These are phyloP conservation scores for Russula griseocarnosa DNA, from an alignment of 768 basidiomycete genomes.

Conservation along the genomic window DNA sequence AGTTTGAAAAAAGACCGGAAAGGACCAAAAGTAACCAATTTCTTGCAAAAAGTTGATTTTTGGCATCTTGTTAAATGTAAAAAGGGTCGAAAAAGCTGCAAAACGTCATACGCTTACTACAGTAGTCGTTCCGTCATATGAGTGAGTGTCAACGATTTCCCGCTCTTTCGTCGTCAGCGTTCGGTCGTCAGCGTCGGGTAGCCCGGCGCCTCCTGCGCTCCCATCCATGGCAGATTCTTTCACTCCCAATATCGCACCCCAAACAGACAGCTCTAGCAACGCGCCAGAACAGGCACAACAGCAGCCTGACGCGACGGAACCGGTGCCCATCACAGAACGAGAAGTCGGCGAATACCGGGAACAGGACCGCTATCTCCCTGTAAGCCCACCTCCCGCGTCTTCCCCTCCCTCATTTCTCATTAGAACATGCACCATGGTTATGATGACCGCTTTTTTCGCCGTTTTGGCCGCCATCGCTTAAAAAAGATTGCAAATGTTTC, in stretches of 20 bases:
- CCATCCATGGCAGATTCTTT: conserved; percentile 25
- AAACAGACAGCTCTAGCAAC: conserved; percentile 21
- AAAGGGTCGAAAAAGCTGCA: no score
- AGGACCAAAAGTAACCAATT: no score
- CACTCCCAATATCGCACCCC: conserved; percentile 25
- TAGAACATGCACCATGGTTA: neutral
- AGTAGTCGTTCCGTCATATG: no score
- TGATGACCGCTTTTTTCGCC: neutral
- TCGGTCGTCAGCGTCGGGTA: conserved; percentile 6
- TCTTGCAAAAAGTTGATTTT: no score
- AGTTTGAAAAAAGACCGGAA: no score
- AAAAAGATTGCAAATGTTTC: conserved; percentile 96
- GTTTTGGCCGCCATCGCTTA: neutral
- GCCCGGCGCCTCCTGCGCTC: conserved; percentile 20
- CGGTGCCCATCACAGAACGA: conserved; percentile 79
- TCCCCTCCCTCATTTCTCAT: neutral
- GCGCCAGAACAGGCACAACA: conserved; percentile 35
- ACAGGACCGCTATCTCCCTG: conserved; percentile 93
- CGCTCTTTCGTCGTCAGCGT: neutral
- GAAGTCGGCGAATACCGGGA: conserved; percentile 94
- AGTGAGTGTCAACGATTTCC: no score
- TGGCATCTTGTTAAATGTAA: no score
- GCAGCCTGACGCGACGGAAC: conserved; percentile 40
- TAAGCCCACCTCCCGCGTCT: conserved; percentile 39
- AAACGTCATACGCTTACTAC: no score